These are phyloP conservation scores for Penicillium janthinellum DNA, from an alignment of 2,329 filamentous ascomycete genomes.

Conservation along the genomic window DNA sequence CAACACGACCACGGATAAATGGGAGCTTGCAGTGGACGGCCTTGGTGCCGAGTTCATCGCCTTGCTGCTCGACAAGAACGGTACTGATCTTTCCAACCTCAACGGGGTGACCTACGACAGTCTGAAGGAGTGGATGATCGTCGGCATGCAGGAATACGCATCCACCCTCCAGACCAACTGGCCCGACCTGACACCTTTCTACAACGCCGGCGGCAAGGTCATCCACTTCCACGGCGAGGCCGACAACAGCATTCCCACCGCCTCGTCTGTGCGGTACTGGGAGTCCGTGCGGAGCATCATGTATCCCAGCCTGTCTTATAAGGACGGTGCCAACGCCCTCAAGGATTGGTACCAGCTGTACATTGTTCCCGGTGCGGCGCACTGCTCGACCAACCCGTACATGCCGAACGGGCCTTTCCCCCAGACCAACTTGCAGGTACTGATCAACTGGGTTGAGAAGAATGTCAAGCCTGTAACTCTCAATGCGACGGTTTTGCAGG, in stretches of 20 bases:
- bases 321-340: constrained; percentile 45
- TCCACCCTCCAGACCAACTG: constrained; percentile 55
- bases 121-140: constrained; percentile 54
- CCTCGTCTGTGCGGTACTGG: constrained; percentile 56
- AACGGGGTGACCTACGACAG: constrained; percentile 58
- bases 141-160: constrained; percentile 48
- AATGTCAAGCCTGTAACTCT: constrained; percentile 46
- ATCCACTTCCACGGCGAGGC: constrained; percentile 60
- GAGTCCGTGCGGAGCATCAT: constrained; percentile 55
- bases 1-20: constrained; percentile 10
- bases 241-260: constrained; percentile 54
- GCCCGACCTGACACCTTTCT: constrained; percentile 54
- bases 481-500: constrained; percentile 38
- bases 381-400: constrained; percentile 49
- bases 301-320: constrained; percentile 45
- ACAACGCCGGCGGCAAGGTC: constrained; percentile 54
- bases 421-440: constrained; percentile 45
- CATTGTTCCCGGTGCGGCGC: constrained; percentile 55
- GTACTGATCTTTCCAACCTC: constrained; percentile 45
- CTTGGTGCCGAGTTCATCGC: constrained; percentile 18
- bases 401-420: constrained; percentile 47
- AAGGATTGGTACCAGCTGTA: constrained; percentile 56
- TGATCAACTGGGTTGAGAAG: constrained; percentile 56
- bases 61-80: constrained; percentile 25
- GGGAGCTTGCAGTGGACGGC: constrained; percentile 16